Evolutionary conservation across 2,329 filamentous ascomycete species (phyloP).

Genomic region (Cladosporium cucumerinum): DNA sequence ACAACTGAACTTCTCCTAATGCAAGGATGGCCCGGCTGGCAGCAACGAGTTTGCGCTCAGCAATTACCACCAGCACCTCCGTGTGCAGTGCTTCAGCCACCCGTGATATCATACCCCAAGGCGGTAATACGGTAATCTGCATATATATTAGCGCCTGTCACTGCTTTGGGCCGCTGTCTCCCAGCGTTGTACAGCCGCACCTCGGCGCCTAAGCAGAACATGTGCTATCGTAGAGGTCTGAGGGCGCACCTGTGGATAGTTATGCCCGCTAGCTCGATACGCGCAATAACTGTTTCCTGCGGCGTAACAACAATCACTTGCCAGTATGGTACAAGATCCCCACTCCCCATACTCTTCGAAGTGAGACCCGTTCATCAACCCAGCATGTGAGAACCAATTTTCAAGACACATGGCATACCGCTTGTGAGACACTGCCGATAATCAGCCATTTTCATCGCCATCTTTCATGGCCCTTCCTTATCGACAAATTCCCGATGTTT

Average conservation of each 20-base stretch:
- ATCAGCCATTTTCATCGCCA: background rate
- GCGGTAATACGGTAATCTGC: background rate
- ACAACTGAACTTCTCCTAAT: background rate
- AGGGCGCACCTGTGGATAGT: background rate
- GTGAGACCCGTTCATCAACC: constrained; percentile 2
- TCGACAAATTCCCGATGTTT: background rate
- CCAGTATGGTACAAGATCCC: background rate
- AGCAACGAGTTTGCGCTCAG: background rate
- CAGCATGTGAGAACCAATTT: background rate
- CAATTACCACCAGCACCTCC: background rate
- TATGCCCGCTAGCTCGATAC: background rate
- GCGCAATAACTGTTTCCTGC: background rate
- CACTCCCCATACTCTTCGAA: background rate
- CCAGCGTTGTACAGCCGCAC: background rate
- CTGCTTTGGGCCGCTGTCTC: constrained; percentile 3
- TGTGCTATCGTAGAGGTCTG: background rate
- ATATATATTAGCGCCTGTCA: background rate
- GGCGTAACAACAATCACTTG: background rate
- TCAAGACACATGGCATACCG: background rate
- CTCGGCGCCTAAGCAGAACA: background rate
- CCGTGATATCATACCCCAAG: background rate
- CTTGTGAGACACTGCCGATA: background rate
- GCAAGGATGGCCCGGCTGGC: background rate
- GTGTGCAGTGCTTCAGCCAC: background rate
- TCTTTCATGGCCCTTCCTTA: background rate